These are phyloP conservation scores for Candida sanyaensis DNA, from an alignment of 1,139 yeast genomes.

Conservation along the genomic window DNA sequence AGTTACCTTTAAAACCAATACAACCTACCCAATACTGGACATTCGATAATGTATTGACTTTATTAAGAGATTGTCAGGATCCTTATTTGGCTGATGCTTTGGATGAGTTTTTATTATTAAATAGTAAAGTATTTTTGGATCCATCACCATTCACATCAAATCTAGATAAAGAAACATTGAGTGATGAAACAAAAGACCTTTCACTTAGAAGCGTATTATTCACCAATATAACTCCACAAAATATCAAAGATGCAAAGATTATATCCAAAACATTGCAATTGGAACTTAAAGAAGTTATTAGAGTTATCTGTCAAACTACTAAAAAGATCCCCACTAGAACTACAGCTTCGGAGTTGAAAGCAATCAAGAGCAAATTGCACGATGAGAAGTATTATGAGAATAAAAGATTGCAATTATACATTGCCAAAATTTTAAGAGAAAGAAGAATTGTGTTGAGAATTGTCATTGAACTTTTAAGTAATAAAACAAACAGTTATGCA, in stretches of 20 bases:
- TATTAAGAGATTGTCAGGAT: slow-evolving; percentile 33
- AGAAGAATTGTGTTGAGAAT: slow-evolving; percentile 45
- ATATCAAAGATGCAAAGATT: slow-evolving; percentile 40
- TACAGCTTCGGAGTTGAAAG: slow-evolving; percentile 30
- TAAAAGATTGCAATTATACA: slow-evolving; percentile 31
- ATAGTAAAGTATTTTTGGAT: slow-evolving; percentile 29
- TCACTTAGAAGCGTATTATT: slow-evolving; percentile 43
- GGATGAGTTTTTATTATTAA: slow-evolving; percentile 45
- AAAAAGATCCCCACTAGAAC: slow-evolving; percentile 23
- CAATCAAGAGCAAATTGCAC: slow-evolving; percentile 34
- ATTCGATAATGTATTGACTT: slow-evolving; percentile 40
- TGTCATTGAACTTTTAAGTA: slow-evolving; percentile 37
- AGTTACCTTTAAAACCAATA: slow-evolving; percentile 29
- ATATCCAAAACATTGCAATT: slow-evolving; percentile 34
- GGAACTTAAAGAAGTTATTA: slow-evolving; percentile 43
- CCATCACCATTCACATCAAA: slow-evolving; percentile 35
- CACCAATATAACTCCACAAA: slow-evolving; percentile 31
- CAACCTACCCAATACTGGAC: slow-evolving; percentile 47
- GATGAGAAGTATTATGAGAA: slow-evolving; percentile 33
- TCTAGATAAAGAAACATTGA: background rate
- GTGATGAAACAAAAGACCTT: slow-evolving; percentile 25
- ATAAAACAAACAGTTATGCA: slow-evolving; percentile 31
- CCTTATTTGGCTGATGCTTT: slow-evolving; percentile 40
- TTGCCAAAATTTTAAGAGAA: slow-evolving; percentile 43
- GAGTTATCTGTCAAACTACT: slow-evolving; percentile 46